Base-by-base conservation (phyloP, 2,329 filamentous ascomycete species). In the Talaromyces rugulosus region DNA sequence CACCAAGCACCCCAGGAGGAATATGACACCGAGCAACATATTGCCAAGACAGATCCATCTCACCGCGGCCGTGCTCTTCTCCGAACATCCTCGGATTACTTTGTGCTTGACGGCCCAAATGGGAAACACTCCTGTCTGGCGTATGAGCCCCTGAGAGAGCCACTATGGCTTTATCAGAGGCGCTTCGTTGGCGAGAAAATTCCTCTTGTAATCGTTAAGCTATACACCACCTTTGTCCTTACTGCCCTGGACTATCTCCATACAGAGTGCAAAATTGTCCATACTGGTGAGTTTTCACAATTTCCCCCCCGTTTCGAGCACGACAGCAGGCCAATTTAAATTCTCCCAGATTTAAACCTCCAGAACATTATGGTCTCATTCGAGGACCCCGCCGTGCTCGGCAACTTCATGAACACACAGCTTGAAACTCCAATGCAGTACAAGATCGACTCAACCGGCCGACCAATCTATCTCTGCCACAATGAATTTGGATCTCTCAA, bases 291-390 rank as follows among this genome's bases (percentile, higher is more conserved):
- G 64, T 70, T 64, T 23, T 12, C 3, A 44, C 65, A 72, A 61
- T 74, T 77, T 65, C 67, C 73, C 7, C 61, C 72, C 63, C 63
- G 67, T 59, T 28, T 63, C 31, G n/a, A 7, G 16, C 44, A 42
- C 57, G 42, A n/a, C 63, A n/a, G 12, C 50, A 42, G n/a, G 33
- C 57, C 33, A 36, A 27, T 23, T 23, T 9, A n/a, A n/a, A 33
- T 56, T 56, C 60, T 59, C 54, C 9, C 55, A 78, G 76, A 78
- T 66, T 78, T 82, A 33, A 80, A 79, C 63, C 75, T 77, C 4
- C 76, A 80, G 61, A 82, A 82, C 54, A 78, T 83, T 47, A 78
- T 82, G 73, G 72, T 81, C 34, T 71, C 71, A 5, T 75, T 80
- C 50, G 53, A 61, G 0, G 77, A 81, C 59, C 63, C 65, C 50